These are phyloP conservation scores for Chrysanthemum makinoi DNA, from an alignment of 129 eudicot species.

Conservation along the genomic window DNA sequence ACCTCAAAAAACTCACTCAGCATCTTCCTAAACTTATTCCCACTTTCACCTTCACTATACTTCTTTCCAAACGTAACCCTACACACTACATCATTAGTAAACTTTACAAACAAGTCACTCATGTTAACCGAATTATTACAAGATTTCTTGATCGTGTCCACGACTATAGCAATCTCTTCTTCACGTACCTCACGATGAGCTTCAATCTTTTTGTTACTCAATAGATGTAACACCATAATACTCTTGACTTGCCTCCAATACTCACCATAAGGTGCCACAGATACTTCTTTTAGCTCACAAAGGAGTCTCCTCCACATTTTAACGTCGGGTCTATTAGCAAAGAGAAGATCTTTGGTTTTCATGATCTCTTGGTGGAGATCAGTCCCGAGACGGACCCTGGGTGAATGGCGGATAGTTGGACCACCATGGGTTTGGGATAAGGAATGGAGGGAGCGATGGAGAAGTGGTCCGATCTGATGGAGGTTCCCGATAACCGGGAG, in stretches of 20 bases:
- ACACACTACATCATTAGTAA: conserved; percentile 54
- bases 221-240: conserved; percentile 49
- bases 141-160: conserved; percentile 36
- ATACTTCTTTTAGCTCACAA: conserved; percentile 42
- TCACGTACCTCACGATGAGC: conserved; percentile 37
- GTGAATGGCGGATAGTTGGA: conserved; percentile 52
- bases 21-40: conserved; percentile 42
- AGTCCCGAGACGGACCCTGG: conserved; percentile 48
- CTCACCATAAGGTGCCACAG: conserved; percentile 65
- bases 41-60: conserved; percentile 44
- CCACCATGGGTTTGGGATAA: conserved; percentile 57
- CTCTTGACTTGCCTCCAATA: conserved; percentile 73
- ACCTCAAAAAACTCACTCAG: conserved; percentile 42
- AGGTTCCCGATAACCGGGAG: conserved; percentile 74
- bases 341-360: conserved; percentile 60
- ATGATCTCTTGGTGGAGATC: too few species aligned
- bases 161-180: conserved; percentile 40
- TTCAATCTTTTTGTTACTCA: conserved; percentile 57
- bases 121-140: conserved; percentile 32
- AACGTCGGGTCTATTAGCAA: conserved; percentile 51
- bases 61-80: conserved; percentile 70
- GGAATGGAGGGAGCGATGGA: conserved; percentile 53
- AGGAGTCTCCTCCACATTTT: conserved; percentile 33
- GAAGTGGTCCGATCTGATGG: conserved; percentile 50
- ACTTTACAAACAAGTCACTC: conserved; percentile 40